phyloP scores from a whole-genome alignment of 371 early-diverging fungal species.

The Haplosporangium sp. region DNA sequence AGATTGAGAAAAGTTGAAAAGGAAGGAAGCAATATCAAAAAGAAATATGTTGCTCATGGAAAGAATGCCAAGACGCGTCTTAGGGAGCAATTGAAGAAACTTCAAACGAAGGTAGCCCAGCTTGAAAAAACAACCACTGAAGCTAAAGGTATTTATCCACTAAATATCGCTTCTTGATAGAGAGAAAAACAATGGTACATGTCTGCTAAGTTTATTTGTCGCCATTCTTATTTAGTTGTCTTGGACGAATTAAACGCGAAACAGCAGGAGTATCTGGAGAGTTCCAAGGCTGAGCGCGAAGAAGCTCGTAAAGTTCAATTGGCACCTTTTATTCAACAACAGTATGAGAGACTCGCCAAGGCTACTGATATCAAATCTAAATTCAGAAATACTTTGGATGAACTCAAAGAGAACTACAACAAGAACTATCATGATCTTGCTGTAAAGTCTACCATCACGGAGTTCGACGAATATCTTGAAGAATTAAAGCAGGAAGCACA shows the following conservation, averaged over 20 bases:
- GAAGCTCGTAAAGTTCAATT: slow-evolving; percentile 26
- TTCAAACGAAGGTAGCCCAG: slow-evolving; percentile 39
- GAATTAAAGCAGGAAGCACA: slow-evolving; percentile 14
- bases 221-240: slow-evolving; percentile 15
- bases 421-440: slow-evolving; percentile 84
- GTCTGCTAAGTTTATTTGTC: not conserved
- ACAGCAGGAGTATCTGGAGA: slow-evolving; percentile 24
- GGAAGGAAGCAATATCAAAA: slow-evolving; percentile 47
- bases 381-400: slow-evolving; percentile 62
- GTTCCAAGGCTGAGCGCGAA: slow-evolving; percentile 29
- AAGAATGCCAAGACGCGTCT: slow-evolving; percentile 38
- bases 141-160: slow-evolving; percentile 47
- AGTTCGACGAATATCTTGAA: slow-evolving; percentile 68
- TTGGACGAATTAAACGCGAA: slow-evolving; percentile 44
- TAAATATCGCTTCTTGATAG: not conserved
- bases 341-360: slow-evolving; percentile 54
- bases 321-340: slow-evolving; percentile 35
- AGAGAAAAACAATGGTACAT: slow-evolving; percentile 35
- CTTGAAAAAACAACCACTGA: slow-evolving; percentile 57
- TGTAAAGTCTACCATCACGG: slow-evolving; percentile 72
- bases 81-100: slow-evolving; percentile 48
- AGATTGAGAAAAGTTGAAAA: slow-evolving; percentile 15
- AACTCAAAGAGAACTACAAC: slow-evolving; percentile 78
- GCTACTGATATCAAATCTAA: slow-evolving; percentile 56
- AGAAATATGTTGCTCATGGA: slow-evolving; percentile 57